Evolutionary conservation across 1,284 basidiomycete species (phyloP).

Genomic region (Ustilago loliicola): DNA sequence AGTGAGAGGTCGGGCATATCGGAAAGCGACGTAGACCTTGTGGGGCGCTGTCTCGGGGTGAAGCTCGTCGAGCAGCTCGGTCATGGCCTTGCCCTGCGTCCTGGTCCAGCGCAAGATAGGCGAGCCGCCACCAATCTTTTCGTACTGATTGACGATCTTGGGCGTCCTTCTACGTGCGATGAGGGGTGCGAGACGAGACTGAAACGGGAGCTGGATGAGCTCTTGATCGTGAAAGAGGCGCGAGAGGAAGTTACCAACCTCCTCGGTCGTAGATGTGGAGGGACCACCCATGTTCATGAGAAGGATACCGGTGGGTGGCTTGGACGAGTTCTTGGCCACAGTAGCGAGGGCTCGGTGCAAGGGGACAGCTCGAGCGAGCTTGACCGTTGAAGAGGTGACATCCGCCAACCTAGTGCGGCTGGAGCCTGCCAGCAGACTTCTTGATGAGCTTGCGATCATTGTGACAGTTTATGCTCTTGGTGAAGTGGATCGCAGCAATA

Average conservation of each 20-base stretch:
- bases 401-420: slow-evolving; percentile 24
- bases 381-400: slow-evolving; percentile 2
- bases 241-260: slow-evolving; percentile 80
- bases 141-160: slow-evolving; percentile 93
- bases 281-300: slow-evolving; percentile 99
- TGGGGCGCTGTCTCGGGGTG: slow-evolving; percentile 93
- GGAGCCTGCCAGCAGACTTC: slow-evolving; percentile 21
- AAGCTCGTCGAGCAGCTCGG: slow-evolving; percentile 88
- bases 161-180: slow-evolving; percentile 94
- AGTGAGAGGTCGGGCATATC: slow-evolving; percentile 87
- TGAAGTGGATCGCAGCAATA: neutral
- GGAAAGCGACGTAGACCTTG: slow-evolving; percentile 83
- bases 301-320: slow-evolving; percentile 79
- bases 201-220: slow-evolving; percentile 92
- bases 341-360: slow-evolving; percentile 35
- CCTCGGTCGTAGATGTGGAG: slow-evolving; percentile 75
- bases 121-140: slow-evolving; percentile 94
- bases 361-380: slow-evolving; percentile 17
- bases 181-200: slow-evolving; percentile 84
- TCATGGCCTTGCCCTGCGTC: slow-evolving; percentile 91
- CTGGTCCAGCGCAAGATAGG: slow-evolving; percentile 95
- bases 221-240: slow-evolving; percentile 95
- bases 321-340: slow-evolving; percentile 24
- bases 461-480: neutral
- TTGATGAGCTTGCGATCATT: slow-evolving; percentile 37